Percentiles rank a stretch among this genome's conserved stretches.
Conservation (phyloP, 768 basidiomycete genomes). For the Lactarius trivialis region DNA sequence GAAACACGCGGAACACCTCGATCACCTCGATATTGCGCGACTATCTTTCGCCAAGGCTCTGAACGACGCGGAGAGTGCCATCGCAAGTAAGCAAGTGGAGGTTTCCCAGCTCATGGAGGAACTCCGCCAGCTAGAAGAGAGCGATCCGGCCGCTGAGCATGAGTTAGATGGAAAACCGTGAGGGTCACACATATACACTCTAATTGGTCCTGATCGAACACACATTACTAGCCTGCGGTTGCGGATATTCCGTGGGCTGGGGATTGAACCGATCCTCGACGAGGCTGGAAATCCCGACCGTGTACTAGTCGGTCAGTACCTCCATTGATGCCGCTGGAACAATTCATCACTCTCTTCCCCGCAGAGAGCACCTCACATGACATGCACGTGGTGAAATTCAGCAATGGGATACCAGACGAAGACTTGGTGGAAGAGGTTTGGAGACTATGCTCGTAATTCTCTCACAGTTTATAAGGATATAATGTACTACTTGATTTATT, state of each 20-base stretch:
- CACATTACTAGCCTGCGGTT: slow-evolving; percentile 49
- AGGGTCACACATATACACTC: slow-evolving; percentile 25
- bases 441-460: slow-evolving; percentile 12
- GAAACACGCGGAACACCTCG: slow-evolving; percentile 52
- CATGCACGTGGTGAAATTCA: slow-evolving; percentile 18
- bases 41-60: slow-evolving; percentile 68
- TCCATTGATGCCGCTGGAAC: background rate
- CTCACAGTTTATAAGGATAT: background rate
- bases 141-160: slow-evolving; percentile 69
- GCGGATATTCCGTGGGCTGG: slow-evolving; percentile 62
- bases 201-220: background rate
- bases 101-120: slow-evolving; percentile 63
- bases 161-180: slow-evolving; percentile 66
- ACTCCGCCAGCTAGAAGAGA: slow-evolving; percentile 51
- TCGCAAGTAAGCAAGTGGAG: slow-evolving; percentile 65
- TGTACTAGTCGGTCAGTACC: slow-evolving; percentile 61
- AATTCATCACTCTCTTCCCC: slow-evolving; percentile 9
- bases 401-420: background rate
- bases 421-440: slow-evolving; percentile 15
- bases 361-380: slow-evolving; percentile 23
- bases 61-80: slow-evolving; percentile 58
- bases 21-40: slow-evolving; percentile 56
- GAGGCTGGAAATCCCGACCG: slow-evolving; percentile 46
- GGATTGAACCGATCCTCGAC: slow-evolving; percentile 60
- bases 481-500: background rate